phyloP scores from a whole-genome alignment of 176 grass and related monocot species.

The Carex scoparia region DNA sequence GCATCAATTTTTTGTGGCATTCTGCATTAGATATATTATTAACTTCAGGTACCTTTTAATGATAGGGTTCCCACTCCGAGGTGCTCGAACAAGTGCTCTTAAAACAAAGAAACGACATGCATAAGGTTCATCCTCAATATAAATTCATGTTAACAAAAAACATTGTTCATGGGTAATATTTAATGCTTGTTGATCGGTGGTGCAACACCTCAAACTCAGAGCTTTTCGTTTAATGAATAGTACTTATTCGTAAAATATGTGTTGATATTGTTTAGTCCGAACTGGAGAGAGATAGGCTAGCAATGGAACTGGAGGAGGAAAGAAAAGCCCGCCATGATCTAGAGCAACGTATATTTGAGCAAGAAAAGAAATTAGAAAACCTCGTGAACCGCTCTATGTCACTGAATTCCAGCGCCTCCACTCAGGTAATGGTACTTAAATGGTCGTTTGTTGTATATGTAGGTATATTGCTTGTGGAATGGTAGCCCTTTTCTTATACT shows the following conservation, averaged over 20 bases:
- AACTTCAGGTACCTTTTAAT: constrained; percentile 30
- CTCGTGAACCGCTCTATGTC: constrained; percentile 30
- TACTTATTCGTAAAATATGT: background rate
- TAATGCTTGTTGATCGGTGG: background rate
- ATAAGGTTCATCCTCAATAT: constrained; percentile 48
- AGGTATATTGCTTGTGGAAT: background rate
- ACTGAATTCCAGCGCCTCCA: constrained; percentile 31
- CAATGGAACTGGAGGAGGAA: constrained; percentile 91
- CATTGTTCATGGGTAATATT: background rate
- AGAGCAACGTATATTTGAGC: constrained; percentile 44
- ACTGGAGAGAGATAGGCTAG: constrained; percentile 70
- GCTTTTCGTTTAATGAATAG: constrained; percentile 7
- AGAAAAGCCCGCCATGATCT: constrained; percentile 52
- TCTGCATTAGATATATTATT: constrained; percentile 8
- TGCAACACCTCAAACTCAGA: background rate
- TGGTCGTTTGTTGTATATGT: background rate
- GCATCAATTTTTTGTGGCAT: constrained; percentile 21
- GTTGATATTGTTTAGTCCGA: constrained; percentile 50
- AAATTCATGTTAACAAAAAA: background rate
- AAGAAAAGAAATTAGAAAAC: constrained; percentile 55
- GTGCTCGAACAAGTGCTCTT: constrained; percentile 84
- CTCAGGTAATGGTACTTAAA: constrained; percentile 38
- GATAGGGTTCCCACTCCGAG: constrained; percentile 93
- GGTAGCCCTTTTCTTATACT: too few relatives aligned
- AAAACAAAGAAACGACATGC: constrained; percentile 92